Evolutionary conservation across 1,284 basidiomycete genomes (phyloP).

Genomic region (Prillingera fragicola): DNA sequence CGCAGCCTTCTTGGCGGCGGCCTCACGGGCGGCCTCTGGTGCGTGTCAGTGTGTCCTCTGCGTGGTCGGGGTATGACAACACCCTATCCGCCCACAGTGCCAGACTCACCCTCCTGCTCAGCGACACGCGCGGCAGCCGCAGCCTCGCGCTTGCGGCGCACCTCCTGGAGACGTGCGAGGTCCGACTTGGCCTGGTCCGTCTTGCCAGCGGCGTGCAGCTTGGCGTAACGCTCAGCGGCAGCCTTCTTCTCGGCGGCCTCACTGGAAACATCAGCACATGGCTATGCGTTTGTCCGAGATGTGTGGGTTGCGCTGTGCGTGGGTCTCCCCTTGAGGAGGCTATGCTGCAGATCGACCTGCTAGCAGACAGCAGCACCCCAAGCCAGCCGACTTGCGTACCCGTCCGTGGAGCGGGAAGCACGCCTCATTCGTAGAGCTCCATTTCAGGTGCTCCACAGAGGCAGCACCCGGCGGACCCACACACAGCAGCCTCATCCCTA

Average conservation of each 20-base stretch:
- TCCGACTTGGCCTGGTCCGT: slow-evolving; percentile 82
- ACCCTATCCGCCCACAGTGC: neutral
- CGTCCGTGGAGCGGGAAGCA: no score
- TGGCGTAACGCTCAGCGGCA: slow-evolving; percentile 66
- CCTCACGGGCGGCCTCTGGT: slow-evolving; percentile 40
- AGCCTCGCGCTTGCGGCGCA: slow-evolving; percentile 74
- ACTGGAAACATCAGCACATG: slow-evolving; percentile 47
- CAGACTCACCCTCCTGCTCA: slow-evolving; percentile 61
- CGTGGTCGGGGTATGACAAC: neutral
- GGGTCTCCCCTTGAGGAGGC: no score
- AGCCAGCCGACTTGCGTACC: no score
- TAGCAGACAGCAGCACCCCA: no score
- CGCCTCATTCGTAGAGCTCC: no score
- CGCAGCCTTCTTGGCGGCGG: slow-evolving; percentile 45
- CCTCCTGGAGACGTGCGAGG: slow-evolving; percentile 76
- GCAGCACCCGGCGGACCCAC: no score
- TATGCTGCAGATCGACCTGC: no score
- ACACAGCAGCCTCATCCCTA: no score
- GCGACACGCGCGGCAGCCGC: slow-evolving; percentile 78
- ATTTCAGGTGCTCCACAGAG: no score
- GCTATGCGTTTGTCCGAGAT: no score
- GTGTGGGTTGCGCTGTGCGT: no score
- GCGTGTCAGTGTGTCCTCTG: slow-evolving; percentile 4
- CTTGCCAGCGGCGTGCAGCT: slow-evolving; percentile 62
- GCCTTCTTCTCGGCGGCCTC: slow-evolving; percentile 86